phyloP scores from a whole-genome alignment of 257 asterid genomes.

The Gentiana macrophylla region DNA sequence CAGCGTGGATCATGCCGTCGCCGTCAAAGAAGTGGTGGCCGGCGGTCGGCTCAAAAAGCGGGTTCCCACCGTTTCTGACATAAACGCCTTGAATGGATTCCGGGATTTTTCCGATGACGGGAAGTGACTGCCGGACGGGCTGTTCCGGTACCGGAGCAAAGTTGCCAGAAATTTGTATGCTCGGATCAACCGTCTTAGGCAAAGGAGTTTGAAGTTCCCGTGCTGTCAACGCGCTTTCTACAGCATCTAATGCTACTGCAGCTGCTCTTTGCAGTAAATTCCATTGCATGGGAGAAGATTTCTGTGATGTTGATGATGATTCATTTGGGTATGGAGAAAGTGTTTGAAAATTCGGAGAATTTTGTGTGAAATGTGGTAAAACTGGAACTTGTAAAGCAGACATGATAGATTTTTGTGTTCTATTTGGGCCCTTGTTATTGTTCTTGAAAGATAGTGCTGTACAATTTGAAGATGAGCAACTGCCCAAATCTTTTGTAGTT shows the following conservation, averaged over 20 bases:
- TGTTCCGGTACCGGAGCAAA: slow-evolving; percentile 92
- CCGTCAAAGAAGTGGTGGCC: slow-evolving; percentile 99
- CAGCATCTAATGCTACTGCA: slow-evolving; percentile 72
- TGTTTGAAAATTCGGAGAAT: slow-evolving; percentile 20
- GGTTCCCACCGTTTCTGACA: slow-evolving; percentile 91
- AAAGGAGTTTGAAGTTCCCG: slow-evolving; percentile 59
- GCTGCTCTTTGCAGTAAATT: slow-evolving; percentile 69
- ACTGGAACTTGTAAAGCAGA: slow-evolving; percentile 57
- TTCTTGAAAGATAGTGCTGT: background rate
- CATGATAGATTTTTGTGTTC: slow-evolving; percentile 8
- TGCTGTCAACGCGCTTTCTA: slow-evolving; percentile 50
- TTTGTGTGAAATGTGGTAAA: slow-evolving; percentile 38
- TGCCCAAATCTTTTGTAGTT: slow-evolving; percentile 3
- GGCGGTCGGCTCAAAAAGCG: slow-evolving; percentile 71
- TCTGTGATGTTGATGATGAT: background rate
- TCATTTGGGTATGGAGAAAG: slow-evolving; percentile 4
- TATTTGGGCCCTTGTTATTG: slow-evolving; percentile 10
- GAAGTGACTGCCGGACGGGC: slow-evolving; percentile 44
- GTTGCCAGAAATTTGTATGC: slow-evolving; percentile 78
- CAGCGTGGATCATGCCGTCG: slow-evolving; percentile 96
- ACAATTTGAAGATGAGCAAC: background rate
- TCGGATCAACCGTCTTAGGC: slow-evolving; percentile 88
- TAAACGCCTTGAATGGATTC: slow-evolving; percentile 59
- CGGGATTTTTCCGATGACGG: slow-evolving; percentile 63
- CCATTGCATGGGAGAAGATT: slow-evolving; percentile 34